Conservation (phyloP, 169 alveolate species). For the Plasmodium cynomolgi region DNA sequence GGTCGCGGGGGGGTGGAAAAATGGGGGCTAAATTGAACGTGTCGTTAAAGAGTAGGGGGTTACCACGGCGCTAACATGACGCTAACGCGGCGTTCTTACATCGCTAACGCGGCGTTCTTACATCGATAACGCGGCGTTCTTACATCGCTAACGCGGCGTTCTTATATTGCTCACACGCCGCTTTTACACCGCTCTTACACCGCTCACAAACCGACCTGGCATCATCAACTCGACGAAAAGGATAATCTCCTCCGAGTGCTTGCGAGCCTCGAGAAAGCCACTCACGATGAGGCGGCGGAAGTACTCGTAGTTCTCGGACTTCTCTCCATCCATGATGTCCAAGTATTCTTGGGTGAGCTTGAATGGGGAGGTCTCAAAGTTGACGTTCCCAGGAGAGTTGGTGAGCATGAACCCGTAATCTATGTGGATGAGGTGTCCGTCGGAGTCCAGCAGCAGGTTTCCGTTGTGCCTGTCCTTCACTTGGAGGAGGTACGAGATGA, state of each 20-base stretch:
- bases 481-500: constrained; percentile 94
- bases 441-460: constrained; percentile 93
- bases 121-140: too few species aligned
- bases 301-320: constrained; percentile 91
- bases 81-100: too few species aligned
- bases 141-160: too few species aligned
- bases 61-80: background rate
- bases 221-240: constrained; percentile 93
- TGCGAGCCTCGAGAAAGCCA: constrained; percentile 91
- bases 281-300: constrained; percentile 88
- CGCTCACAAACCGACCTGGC: constrained; percentile 63
- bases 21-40: background rate
- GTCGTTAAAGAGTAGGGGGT: background rate
- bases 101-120: too few species aligned
- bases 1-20: background rate
- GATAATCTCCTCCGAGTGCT: constrained; percentile 90
- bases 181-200: too few species aligned
- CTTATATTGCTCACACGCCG: too few species aligned
- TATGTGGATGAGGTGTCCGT: constrained; percentile 96
- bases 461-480: constrained; percentile 98
- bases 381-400: constrained; percentile 96
- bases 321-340: constrained; percentile 95
- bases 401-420: constrained; percentile 96
- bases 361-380: constrained; percentile 97
- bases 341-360: constrained; percentile 96